A percentile compares a stretch with the other conserved stretches of the same genome.
phyloP scores from a whole-genome alignment of 2,329 filamentous ascomycete species.

The Verticillium isaacii region DNA sequence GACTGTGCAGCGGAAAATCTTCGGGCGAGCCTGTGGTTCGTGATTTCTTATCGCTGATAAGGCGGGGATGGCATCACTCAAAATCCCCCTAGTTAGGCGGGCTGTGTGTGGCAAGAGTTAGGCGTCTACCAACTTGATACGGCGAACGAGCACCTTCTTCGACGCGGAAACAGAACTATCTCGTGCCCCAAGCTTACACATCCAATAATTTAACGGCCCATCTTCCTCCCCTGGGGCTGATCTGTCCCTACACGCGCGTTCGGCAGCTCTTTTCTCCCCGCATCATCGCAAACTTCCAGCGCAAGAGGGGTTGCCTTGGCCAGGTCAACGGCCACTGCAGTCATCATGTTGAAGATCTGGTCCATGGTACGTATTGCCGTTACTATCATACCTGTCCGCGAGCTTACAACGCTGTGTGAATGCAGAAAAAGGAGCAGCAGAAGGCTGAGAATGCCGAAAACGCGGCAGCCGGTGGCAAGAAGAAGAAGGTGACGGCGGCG shows the following conservation, averaged over 20 bases:
- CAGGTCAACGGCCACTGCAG: constrained; percentile 3
- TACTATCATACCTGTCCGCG: background rate
- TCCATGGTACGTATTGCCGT: constrained; percentile 70
- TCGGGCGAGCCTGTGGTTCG: constrained; percentile 2
- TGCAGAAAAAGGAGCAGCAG: constrained; percentile 92
- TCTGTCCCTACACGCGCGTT: background rate
- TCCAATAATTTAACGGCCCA: background rate
- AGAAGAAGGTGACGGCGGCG: constrained; percentile 98
- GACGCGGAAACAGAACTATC: background rate
- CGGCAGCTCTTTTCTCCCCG: background rate
- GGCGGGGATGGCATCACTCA: constrained; percentile 11
- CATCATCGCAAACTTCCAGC: background rate
- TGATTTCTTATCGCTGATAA: constrained; percentile 9
- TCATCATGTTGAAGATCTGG: constrained; percentile 98
- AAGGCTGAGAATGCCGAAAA: constrained; percentile 81
- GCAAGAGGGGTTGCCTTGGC: constrained; percentile 1
- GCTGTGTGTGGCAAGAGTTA: constrained; percentile 10
- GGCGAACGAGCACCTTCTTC: background rate
- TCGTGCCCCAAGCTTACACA: background rate
- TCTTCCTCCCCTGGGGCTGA: background rate
- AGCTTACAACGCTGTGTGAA: constrained; percentile 9
- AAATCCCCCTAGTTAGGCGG: background rate
- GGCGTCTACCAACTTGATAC: background rate
- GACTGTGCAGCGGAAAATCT: constrained; percentile 5
- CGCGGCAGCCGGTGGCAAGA: constrained; percentile 68